A percentile compares a stretch with the other conserved stretches of the same genome.
Conservation (phyloP, 495 filamentous ascomycete species). For the Viridothelium virens region DNA sequence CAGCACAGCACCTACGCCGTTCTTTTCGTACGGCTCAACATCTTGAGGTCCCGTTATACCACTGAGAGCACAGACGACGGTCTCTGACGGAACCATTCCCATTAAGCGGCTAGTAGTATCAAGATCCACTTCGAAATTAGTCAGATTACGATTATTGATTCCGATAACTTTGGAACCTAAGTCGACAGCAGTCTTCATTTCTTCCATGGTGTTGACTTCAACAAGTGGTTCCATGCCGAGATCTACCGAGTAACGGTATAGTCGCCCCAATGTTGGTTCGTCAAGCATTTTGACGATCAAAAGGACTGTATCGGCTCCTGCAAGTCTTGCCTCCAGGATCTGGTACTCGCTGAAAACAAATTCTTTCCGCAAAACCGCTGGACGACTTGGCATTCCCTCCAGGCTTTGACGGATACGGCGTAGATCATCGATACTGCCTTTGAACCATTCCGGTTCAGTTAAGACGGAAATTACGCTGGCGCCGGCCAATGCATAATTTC, state of each 20-base stretch:
- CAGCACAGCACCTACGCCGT: slow-evolving; percentile 85
- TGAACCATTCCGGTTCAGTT: slow-evolving; percentile 98
- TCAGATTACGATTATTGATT: slow-evolving; percentile 94
- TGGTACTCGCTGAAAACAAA: slow-evolving; percentile 99
- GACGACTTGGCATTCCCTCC: slow-evolving; percentile 81
- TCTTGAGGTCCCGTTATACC: slow-evolving; percentile 89
- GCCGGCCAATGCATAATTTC: slow-evolving; percentile 84
- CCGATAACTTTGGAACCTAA: slow-evolving; percentile 92
- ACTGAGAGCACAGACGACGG: slow-evolving; percentile 90
- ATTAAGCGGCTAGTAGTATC: slow-evolving; percentile 88
- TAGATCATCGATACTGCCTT: slow-evolving; percentile 91
- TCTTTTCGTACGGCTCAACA: slow-evolving; percentile 76
- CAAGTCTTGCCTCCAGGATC: slow-evolving; percentile 87
- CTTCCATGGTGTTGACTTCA: slow-evolving; percentile 87
- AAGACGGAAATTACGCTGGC: slow-evolving; percentile 96
- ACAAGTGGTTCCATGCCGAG: slow-evolving; percentile 97
- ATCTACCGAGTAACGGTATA: slow-evolving; percentile 81
- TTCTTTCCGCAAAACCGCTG: slow-evolving; percentile 87
- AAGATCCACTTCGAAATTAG: slow-evolving; percentile 92
- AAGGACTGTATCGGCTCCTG: slow-evolving; percentile 89
- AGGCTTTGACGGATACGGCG: slow-evolving; percentile 80
- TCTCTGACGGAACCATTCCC: slow-evolving; percentile 71
- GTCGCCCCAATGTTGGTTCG: slow-evolving; percentile 57
- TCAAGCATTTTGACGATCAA: slow-evolving; percentile 98
- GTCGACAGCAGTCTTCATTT: slow-evolving; percentile 81